Conservation (phyloP, 305 asterid species). For the Andrographis paniculata region DNA sequence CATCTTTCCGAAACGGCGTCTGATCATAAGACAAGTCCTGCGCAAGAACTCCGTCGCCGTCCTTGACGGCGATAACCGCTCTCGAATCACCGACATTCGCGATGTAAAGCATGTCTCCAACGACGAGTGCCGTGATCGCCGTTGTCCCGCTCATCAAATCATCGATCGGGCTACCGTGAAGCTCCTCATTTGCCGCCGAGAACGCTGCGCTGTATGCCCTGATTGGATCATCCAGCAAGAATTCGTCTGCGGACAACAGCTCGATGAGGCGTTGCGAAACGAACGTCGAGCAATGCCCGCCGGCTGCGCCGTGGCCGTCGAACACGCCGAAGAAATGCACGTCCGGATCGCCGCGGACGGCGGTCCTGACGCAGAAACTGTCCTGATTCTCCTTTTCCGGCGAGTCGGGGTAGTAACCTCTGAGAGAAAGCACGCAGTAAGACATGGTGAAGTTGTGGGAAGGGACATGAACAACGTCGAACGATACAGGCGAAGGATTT, state of each 20-base stretch:
- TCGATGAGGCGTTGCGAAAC: conserved; percentile 72
- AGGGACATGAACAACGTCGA: conserved; percentile 73
- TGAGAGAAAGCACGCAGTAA: conserved; percentile 60
- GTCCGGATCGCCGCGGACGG: conserved; percentile 67
- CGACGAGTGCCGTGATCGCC: conserved; percentile 69
- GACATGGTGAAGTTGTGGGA: conserved; percentile 59
- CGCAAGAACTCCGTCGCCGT: conserved; percentile 52
- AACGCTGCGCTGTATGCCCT: conserved; percentile 71
- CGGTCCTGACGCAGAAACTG: conserved; percentile 57
- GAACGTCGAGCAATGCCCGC: conserved; percentile 69
- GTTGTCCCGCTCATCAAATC: conserved; percentile 99
- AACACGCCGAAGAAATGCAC: conserved; percentile 95
- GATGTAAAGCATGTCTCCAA: conserved; percentile 71
- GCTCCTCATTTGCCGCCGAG: conserved; percentile 67
- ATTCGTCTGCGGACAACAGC: conserved; percentile 38
- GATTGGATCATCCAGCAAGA: conserved; percentile 73
- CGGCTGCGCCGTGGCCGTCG: conserved; percentile 85
- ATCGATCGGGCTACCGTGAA: conserved; percentile 61
- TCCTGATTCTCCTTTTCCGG: conserved; percentile 93
- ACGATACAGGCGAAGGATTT: conserved; percentile 26
- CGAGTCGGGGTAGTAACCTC: conserved; percentile 84
- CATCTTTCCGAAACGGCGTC: conserved; percentile 89
- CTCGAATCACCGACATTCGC: conserved; percentile 98
- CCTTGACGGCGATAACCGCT: conserved; percentile 84
- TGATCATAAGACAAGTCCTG: conserved; percentile 77